A percentile compares a stretch with the other conserved stretches of the same genome.
Conservation (phyloP, 768 basidiomycete genomes). For the Suillus discolor region DNA sequence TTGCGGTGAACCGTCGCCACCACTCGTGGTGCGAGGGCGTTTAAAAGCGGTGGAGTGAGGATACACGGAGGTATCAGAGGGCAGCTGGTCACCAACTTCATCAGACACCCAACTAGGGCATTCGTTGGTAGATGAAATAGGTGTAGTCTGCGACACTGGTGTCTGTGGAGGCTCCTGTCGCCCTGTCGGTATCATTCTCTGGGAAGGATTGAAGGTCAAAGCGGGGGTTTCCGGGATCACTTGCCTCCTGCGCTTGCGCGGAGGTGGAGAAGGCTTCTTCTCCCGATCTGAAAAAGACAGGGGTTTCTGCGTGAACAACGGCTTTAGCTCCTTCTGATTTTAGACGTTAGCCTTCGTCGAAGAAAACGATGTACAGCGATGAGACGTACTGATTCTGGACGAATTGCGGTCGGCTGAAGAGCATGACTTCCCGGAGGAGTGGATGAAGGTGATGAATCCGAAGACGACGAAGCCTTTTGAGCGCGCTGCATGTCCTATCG, state of each 20-base stretch:
- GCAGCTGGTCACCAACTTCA: constrained; percentile 15
- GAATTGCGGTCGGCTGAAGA: not conserved
- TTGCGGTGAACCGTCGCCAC: not conserved
- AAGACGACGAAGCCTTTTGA: constrained; percentile 4
- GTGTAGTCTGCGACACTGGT: constrained; percentile 11
- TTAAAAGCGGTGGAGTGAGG: constrained; percentile 15
- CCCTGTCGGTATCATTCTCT: constrained; percentile 25
- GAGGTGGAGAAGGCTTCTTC: constrained; percentile 19
- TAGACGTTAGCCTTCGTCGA: constrained; percentile 11
- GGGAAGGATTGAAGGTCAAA: constrained; percentile 22
- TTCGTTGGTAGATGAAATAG: constrained; percentile 14
- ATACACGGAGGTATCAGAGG: constrained; percentile 11
- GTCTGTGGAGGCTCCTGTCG: constrained; percentile 19
- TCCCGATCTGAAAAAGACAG: constrained; percentile 26
- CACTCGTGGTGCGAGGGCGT: constrained; percentile 17
- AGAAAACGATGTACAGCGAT: not conserved
- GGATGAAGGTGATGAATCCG: constrained; percentile 3
- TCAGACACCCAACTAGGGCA: constrained; percentile 16
- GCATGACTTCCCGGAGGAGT: not conserved
- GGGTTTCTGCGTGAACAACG: constrained; percentile 24
- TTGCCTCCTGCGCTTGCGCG: constrained; percentile 28
- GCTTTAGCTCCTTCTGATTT: constrained; percentile 24
- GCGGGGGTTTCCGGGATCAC: constrained; percentile 20
- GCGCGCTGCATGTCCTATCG: not conserved
- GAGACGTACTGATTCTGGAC: constrained; percentile 1